Evolutionary conservation across 768 basidiomycete species (phyloP).

Genomic region (Coprinopsis cinerea): DNA sequence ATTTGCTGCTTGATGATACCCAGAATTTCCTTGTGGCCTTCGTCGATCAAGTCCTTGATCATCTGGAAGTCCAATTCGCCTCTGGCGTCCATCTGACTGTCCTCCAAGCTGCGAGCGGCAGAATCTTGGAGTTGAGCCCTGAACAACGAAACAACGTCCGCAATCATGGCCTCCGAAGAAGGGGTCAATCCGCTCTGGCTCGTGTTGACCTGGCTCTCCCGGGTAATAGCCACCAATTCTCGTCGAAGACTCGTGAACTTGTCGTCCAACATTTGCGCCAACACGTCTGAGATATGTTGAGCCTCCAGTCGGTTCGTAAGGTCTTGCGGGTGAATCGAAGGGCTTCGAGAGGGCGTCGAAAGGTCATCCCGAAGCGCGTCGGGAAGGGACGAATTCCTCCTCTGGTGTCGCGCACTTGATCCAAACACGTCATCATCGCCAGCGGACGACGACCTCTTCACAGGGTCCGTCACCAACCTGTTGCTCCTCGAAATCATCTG

Average conservation of each 20-base stretch:
- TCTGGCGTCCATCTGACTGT: conserved; percentile 62
- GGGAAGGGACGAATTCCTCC: conserved; percentile 54
- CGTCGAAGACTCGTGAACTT: conserved; percentile 50
- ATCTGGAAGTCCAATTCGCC: conserved; percentile 77
- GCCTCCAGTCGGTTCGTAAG: conserved; percentile 52
- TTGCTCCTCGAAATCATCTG: conserved; percentile 60
- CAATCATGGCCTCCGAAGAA: conserved; percentile 55
- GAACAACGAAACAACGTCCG: conserved; percentile 63
- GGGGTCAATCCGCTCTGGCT: conserved; percentile 28
- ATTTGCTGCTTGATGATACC: conserved; percentile 36
- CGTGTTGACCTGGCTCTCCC: conserved; percentile 22
- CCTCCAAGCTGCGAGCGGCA: conserved; percentile 49
- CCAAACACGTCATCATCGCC: conserved; percentile 34
- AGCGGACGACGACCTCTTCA: conserved; percentile 18
- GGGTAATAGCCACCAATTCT: conserved; percentile 19
- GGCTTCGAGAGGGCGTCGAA: conserved; percentile 26
- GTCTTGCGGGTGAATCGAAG: conserved; percentile 37
- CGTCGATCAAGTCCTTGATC: conserved; percentile 62
- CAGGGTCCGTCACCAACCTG: conserved; percentile 54
- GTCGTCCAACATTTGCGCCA: conserved; percentile 63
- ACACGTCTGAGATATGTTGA: conserved; percentile 53
- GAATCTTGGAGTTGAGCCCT: conserved; percentile 62
- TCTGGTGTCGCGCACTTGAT: conserved; percentile 26
- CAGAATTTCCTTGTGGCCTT: conserved; percentile 59
- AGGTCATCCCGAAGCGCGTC: conserved; percentile 44